Conservation (phyloP, 2,329 filamentous ascomycete genomes). For the Arthrobotrys sphaeroides region DNA sequence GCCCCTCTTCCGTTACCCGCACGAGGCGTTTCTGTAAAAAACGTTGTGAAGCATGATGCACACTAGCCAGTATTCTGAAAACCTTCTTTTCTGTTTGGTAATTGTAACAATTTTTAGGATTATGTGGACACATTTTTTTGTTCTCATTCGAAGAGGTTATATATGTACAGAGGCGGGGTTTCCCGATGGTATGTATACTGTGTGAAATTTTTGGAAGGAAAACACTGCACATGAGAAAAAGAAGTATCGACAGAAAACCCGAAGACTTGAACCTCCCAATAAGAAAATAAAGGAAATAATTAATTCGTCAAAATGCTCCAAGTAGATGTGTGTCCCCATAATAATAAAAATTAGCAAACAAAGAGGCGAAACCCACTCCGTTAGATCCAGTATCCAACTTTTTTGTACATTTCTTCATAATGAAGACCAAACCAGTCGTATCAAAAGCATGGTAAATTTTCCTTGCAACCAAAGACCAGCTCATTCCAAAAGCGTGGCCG, state of each 20-base stretch:
- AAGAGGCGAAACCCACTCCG: constrained; percentile 15
- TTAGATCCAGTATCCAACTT: constrained; percentile 34
- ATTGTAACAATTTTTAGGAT: neutral
- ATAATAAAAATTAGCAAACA: constrained; percentile 8
- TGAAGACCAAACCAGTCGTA: neutral
- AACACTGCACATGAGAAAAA: constrained; percentile 4
- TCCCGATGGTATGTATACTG: constrained; percentile 8
- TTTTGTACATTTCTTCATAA: constrained; percentile 37
- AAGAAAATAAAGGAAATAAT: neutral
- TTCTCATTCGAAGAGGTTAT: constrained; percentile 7
- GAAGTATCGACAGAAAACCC: neutral
- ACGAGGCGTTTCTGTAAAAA: neutral
- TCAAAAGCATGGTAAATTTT: constrained; percentile 15
- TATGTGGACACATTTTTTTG: neutral
- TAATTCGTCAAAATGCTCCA: neutral
- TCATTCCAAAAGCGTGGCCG: constrained; percentile 20
- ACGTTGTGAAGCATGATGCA: neutral
- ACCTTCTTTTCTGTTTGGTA: neutral
- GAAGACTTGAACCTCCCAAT: neutral
- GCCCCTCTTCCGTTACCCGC: neutral
- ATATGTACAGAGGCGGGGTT: constrained; percentile 11
- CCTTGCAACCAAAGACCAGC: constrained; percentile 37
- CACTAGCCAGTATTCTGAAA: neutral
- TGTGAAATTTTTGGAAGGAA: neutral
- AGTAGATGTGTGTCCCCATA: constrained; percentile 10